A percentile compares a stretch with the other conserved stretches of the same genome.
phyloP scores from a whole-genome alignment of 2,329 filamentous ascomycete species.

The Fusarium palustre region DNA sequence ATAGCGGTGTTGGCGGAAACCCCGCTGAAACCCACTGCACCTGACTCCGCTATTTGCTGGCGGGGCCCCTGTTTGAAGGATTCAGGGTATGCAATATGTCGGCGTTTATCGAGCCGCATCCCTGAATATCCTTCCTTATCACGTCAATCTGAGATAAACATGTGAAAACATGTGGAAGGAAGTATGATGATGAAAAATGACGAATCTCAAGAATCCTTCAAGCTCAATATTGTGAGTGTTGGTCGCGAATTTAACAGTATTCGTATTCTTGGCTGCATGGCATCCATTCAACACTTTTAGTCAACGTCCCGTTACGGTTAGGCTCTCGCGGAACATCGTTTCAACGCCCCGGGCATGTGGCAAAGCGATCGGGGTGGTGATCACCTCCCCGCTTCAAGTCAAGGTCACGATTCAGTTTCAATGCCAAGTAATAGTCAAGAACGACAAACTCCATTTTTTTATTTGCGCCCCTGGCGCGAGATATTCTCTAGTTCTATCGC shows the following conservation, averaged over 20 bases:
- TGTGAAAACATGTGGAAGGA: neutral
- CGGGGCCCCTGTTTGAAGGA: neutral
- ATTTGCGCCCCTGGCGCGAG: conserved; percentile 20
- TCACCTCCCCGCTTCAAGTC: neutral
- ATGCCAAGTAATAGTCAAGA: neutral
- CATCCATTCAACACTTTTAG: neutral
- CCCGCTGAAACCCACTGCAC: conserved; percentile 8
- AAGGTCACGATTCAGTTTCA: neutral
- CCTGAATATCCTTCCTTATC: conserved; percentile 26
- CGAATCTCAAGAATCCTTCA: neutral
- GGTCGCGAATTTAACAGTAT: neutral
- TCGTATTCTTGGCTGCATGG: neutral
- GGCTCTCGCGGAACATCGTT: conserved; percentile 13
- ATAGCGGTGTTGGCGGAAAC: conserved; percentile 13
- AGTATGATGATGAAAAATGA: neutral
- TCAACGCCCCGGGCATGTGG: neutral
- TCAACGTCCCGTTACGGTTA: neutral
- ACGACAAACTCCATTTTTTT: conserved; percentile 32
- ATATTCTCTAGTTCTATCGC: conserved; percentile 26
- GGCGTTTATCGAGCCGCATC: conserved; percentile 3
- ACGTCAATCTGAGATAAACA: neutral
- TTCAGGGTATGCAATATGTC: neutral
- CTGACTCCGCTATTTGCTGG: conserved; percentile 6
- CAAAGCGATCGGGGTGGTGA: conserved; percentile 9
- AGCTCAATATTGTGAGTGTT: neutral